Evolutionary conservation across 2,329 filamentous ascomycete species (phyloP).

Genomic region (Diaporthe sp.): DNA sequence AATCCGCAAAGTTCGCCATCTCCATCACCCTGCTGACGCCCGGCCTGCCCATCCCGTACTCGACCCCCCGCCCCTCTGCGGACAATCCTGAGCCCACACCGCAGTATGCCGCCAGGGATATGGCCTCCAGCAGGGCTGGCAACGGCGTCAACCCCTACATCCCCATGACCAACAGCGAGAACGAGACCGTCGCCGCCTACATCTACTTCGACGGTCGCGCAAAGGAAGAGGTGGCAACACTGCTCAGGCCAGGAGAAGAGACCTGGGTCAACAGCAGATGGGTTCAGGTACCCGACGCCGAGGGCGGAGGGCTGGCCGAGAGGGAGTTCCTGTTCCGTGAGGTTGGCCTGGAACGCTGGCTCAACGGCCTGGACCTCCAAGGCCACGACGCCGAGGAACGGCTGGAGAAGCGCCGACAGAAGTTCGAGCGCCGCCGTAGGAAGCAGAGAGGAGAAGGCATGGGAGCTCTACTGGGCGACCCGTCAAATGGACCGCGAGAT

Average conservation of each 20-base stretch:
- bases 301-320: slow-evolving; percentile 95
- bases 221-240: slow-evolving; percentile 97
- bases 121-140: slow-evolving; percentile 64
- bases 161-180: slow-evolving; percentile 90
- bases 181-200: slow-evolving; percentile 98
- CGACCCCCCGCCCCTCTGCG: slow-evolving; percentile 83
- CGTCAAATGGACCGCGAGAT: slow-evolving; percentile 61
- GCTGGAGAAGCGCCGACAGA: slow-evolving; percentile 88
- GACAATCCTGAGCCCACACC: slow-evolving; percentile 85
- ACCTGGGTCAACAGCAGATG: slow-evolving; percentile 99
- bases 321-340: slow-evolving; percentile 97
- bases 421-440: slow-evolving; percentile 78
- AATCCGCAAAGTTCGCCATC: slow-evolving; percentile 97
- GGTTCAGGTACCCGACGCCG: slow-evolving; percentile 92
- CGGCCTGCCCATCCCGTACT: slow-evolving; percentile 91
- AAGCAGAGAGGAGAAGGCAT: slow-evolving; percentile 67
- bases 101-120: slow-evolving; percentile 82
- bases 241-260: slow-evolving; percentile 92
- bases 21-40: slow-evolving; percentile 96
- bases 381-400: slow-evolving; percentile 92
- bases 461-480: slow-evolving; percentile 55
- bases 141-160: slow-evolving; percentile 86
- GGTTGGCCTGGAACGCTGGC: slow-evolving; percentile 94
- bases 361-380: slow-evolving; percentile 96
- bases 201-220: slow-evolving; percentile 97